Conservation (phyloP, 768 basidiomycete species). For the Tricholoma hemisulphureum region DNA sequence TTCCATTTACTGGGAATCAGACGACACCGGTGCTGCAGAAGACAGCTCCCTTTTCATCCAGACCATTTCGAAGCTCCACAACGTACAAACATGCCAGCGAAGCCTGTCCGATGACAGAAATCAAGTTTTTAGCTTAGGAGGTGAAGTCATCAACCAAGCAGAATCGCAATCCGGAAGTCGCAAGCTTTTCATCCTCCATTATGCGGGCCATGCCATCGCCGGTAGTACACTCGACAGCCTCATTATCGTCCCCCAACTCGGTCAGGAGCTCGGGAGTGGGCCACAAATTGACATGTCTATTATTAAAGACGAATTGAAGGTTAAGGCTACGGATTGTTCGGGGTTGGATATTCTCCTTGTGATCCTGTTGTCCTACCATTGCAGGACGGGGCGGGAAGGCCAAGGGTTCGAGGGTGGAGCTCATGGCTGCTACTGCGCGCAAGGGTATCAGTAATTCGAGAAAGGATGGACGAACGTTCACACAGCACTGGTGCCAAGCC, state of each 20-base stretch:
- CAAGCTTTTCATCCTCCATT: not conserved
- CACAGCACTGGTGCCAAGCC: constrained; percentile 16
- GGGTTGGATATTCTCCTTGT: constrained; percentile 15
- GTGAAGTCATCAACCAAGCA: not conserved
- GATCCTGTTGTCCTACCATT: constrained; percentile 15
- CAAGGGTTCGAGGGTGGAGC: constrained; percentile 18
- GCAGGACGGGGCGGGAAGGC: constrained; percentile 11
- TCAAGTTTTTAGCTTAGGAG: not conserved
- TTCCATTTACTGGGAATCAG: not conserved
- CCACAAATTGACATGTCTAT: not conserved
- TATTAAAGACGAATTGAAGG: constrained; percentile 1
- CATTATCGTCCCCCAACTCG: not conserved
- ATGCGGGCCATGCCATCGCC: not conserved
- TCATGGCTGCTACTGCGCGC: constrained; percentile 15
- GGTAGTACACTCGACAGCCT: not conserved
- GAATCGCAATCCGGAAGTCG: not conserved
- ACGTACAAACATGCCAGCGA: not conserved
- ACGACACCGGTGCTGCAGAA: not conserved
- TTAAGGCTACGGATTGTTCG: constrained; percentile 4
- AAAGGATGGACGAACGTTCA: constrained; percentile 13
- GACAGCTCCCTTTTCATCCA: not conserved
- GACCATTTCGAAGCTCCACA: not conserved
- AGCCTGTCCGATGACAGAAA: not conserved
- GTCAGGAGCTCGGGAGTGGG: not conserved
- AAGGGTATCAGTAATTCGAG: constrained; percentile 16